Base-by-base conservation (phyloP, 345 rosid species). In the Dipteronia dyeriana region DNA sequence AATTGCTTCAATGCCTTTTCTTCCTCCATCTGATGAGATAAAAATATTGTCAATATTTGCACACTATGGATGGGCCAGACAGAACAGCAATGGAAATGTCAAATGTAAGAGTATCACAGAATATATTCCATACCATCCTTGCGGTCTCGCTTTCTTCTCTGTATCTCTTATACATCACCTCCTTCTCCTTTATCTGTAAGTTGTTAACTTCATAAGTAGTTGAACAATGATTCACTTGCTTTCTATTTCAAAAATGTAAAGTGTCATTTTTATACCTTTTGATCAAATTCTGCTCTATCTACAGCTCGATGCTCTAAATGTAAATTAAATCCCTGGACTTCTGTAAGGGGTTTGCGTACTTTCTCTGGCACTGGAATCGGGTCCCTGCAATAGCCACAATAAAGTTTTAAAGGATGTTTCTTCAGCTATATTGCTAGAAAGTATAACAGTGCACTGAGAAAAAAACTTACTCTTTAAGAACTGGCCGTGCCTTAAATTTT, bases 81-180 rank as follows among this genome's bases (percentile, higher is more conserved):
- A n/a, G n/a, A n/a, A n/a, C n/a, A n/a, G n/a, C n/a, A n/a, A n/a
- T n/a, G n/a, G 23, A 25, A 73, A 43, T 47, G 29, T 43, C 5
- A 38, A 13, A 38, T 56, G 63, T 19, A n/a, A 7, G 20, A 4
- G 6, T 9, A 39, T 57, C 26, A 38, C 19, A 38, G 13, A 57
- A 57, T 56, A 1, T 59, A 31, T 3, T 54, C 5, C 76, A 59
- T 90, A 94, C 99, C 97, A 91, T 92, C 73, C 78, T 88, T 14
- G 89, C 94, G 68, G 94, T 86, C 80, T 97, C 98, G 69, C 86
- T 94, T 82, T 97, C 99, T 78, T 97, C 98, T 82, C 99, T 86
- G 81, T 90, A 90, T 88, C 99, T 88, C 85, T 97, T 97, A 74
- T 92, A 94, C 75, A 87, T 69, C 73, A 78, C 79, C 80, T 92